Base-by-base conservation (phyloP, 352 stramenopile genomes). In the Phytophthora chlamydospora region DNA sequence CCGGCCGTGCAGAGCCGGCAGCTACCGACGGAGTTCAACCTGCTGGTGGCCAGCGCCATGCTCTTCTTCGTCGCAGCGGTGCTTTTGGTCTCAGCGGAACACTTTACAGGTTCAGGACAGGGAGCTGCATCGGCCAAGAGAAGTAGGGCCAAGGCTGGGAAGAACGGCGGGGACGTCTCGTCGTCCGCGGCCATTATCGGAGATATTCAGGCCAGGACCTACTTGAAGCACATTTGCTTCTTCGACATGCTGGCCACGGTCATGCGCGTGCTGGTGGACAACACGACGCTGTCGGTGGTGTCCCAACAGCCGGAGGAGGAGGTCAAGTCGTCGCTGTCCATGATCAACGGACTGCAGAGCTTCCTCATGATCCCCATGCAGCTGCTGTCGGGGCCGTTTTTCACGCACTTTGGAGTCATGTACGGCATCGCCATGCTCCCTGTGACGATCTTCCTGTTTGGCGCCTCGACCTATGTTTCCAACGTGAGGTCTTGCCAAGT, bases 281-380 rank as follows among this genome's bases (percentile, higher is more conserved):
- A 94, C 69, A 83, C 75, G 34, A 93, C 83, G 54, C 60, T 95
- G 6, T 85, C 86, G 7, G 76, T 93, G 11, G 71, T 95, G 6
- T 90, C 84, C 17, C 60, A 76, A 10, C 81, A 91, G 39, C 68
- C 75, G 4, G 85, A 94, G 35, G 74, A 85, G 24, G 57, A 80
- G 1, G 80, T 94, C 40, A 93, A 95, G 45, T 68, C 75, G 1
- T 91, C 85, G 19, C 66, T 95, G 41, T 87, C 84, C 0, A 68
- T 68, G 46, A 89, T 95, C 50, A 95, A 93, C 57, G 83, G 83
- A n/a, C 57, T 91, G 13, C 87, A 95, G 58, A 95, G 87, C 51
- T 81, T 93, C 24, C 66, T 95, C 19, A 95, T 95, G 87, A 93
- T 95, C 49, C 87, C 87, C 12, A 80, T 95, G 71, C 87, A 95